These are phyloP conservation scores for Dissophora ornata DNA, from an alignment of 192 early-diverging fungal genomes.

Conservation along the genomic window DNA sequence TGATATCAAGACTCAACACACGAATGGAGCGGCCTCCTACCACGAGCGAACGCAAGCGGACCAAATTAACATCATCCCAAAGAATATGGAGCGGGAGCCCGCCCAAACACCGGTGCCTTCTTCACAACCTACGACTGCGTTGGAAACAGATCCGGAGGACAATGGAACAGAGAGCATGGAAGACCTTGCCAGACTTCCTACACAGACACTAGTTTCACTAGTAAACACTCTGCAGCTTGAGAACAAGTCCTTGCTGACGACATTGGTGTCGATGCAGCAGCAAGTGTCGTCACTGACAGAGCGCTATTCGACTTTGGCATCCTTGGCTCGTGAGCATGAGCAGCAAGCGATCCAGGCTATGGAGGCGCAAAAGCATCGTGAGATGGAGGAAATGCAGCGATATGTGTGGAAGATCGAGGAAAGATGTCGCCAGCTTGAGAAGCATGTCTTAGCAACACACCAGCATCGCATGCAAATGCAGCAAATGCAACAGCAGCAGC, in stretches of 20 bases:
- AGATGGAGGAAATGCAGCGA: slow-evolving; percentile 62
- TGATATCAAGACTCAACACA: background rate
- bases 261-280: slow-evolving; percentile 59
- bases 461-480: slow-evolving; percentile 42
- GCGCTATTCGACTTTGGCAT: slow-evolving; percentile 56
- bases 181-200: slow-evolving; percentile 36
- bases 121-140: too few species aligned
- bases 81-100: background rate
- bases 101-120: background rate
- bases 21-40: background rate
- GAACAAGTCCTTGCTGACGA: slow-evolving; percentile 57
- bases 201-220: slow-evolving; percentile 37
- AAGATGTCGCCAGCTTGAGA: slow-evolving; percentile 50
- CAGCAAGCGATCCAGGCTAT: slow-evolving; percentile 55
- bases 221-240: slow-evolving; percentile 57
- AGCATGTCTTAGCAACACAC: slow-evolving; percentile 32
- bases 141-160: slow-evolving; percentile 20
- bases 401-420: slow-evolving; percentile 61
- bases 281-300: slow-evolving; percentile 58
- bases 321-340: slow-evolving; percentile 58
- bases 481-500: slow-evolving; percentile 44
- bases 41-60: slow-evolving; percentile 1
- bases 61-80: background rate
- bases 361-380: slow-evolving; percentile 57
- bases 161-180: slow-evolving; percentile 19